Evolutionary conservation across 2,329 filamentous ascomycete genomes (phyloP).

Genomic region (Arthrobotrys megalospora): DNA sequence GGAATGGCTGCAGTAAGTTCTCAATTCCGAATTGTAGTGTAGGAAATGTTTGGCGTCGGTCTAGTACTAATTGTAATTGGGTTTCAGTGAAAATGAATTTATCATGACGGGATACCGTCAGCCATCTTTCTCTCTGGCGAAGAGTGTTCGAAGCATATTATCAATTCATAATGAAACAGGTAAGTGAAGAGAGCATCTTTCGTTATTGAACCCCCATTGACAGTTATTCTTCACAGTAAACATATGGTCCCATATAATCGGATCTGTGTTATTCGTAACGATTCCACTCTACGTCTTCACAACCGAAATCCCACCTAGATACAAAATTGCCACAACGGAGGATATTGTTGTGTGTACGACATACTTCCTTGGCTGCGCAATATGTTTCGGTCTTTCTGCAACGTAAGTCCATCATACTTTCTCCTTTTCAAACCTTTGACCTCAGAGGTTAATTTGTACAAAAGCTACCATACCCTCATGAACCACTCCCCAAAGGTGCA

Average conservation of each 20-base stretch:
- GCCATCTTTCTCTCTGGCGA: constrained; percentile 63
- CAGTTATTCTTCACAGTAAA: constrained; percentile 66
- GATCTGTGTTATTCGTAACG: constrained; percentile 67
- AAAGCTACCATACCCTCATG: constrained; percentile 73
- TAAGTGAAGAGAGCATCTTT: constrained; percentile 45
- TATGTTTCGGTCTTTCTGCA: constrained; percentile 70
- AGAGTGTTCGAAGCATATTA: constrained; percentile 52
- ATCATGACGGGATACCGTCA: constrained; percentile 65
- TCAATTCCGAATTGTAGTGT: not conserved
- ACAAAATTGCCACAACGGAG: constrained; percentile 66
- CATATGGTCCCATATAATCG: constrained; percentile 70
- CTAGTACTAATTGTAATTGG: not conserved
- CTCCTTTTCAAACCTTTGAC: not conserved
- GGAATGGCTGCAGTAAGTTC: constrained; percentile 34
- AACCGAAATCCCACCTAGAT: constrained; percentile 67
- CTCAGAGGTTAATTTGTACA: not conserved
- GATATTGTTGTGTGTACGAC: constrained; percentile 69
- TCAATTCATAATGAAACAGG: constrained; percentile 67
- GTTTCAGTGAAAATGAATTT: constrained; percentile 66
- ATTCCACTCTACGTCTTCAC: constrained; percentile 67
- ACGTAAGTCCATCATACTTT: constrained; percentile 65
- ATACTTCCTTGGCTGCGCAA: constrained; percentile 69
- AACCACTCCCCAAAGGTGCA: constrained; percentile 72
- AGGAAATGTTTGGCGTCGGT: not conserved
- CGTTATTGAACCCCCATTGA: not conserved